phyloP scores from a whole-genome alignment of 768 basidiomycete genomes.

The Rossbeevera mucosa region DNA sequence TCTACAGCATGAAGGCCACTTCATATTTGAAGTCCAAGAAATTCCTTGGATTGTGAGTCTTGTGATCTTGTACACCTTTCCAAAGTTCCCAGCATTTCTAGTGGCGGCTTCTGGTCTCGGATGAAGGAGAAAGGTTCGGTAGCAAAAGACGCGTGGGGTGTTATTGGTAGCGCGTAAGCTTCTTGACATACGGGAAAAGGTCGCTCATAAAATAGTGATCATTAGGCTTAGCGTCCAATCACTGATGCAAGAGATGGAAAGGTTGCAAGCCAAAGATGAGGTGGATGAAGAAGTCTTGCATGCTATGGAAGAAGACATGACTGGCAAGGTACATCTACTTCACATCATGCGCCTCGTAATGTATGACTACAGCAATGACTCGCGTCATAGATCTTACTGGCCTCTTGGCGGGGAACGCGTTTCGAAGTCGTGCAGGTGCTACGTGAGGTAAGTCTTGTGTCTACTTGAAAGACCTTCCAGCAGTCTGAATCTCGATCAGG shows the following conservation, averaged over 20 bases:
- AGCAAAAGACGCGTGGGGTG: constrained; percentile 95
- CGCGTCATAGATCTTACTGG: constrained; percentile 71
- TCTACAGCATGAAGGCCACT: constrained; percentile 91
- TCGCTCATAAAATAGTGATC: constrained; percentile 47
- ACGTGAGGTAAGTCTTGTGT: constrained; percentile 47
- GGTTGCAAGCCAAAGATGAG: constrained; percentile 84
- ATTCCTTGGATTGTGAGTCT: constrained; percentile 80
- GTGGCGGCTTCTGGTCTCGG: constrained; percentile 87
- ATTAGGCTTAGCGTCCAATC: constrained; percentile 26
- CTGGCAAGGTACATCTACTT: constrained; percentile 64
- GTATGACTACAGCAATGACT: not conserved
- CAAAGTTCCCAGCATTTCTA: constrained; percentile 24
- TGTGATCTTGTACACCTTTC: constrained; percentile 2
- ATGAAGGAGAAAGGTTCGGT: constrained; percentile 91
- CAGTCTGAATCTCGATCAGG: constrained; percentile 34
- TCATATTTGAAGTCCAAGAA: constrained; percentile 88
- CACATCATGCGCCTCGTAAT: not conserved
- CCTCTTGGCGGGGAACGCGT: constrained; percentile 95
- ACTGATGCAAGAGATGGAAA: constrained; percentile 75
- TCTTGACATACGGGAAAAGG: constrained; percentile 43
- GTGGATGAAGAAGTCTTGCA: constrained; percentile 79
- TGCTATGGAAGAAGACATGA: constrained; percentile 88
- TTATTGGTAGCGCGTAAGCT: constrained; percentile 89
- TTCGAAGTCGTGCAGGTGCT: constrained; percentile 92
- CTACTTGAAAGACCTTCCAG: constrained; percentile 1